Evolutionary conservation across 352 stramenopile species (phyloP).

Genomic region (Phytophthora gonapodyides): DNA sequence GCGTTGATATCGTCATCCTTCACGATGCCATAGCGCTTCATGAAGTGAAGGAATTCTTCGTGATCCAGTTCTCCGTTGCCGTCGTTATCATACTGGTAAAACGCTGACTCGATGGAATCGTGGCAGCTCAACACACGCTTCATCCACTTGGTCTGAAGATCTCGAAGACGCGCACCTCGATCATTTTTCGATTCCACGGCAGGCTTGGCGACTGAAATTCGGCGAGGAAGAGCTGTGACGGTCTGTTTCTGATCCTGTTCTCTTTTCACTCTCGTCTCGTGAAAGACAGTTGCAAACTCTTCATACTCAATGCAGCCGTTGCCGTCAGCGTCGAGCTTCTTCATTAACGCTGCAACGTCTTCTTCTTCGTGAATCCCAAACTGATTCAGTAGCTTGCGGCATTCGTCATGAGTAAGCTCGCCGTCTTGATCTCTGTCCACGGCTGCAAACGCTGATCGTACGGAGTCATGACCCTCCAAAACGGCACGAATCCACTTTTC

Average conservation of each 20-base stretch:
- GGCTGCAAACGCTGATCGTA: constrained; percentile 43
- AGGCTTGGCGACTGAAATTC: constrained; percentile 12
- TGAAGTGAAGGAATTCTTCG: constrained; percentile 64
- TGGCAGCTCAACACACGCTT: constrained; percentile 62
- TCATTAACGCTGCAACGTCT: constrained; percentile 51
- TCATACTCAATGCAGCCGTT: constrained; percentile 63
- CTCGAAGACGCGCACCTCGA: constrained; percentile 38
- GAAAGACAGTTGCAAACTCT: constrained; percentile 69
- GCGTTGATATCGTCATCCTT: constrained; percentile 57
- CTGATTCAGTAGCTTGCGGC: constrained; percentile 47
- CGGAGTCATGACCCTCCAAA: constrained; percentile 34
- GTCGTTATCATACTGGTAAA: constrained; percentile 68
- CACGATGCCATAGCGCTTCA: constrained; percentile 75
- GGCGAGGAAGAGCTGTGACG: not conserved
- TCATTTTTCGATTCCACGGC: constrained; percentile 34
- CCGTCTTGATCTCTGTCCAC: constrained; percentile 56
- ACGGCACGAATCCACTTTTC: constrained; percentile 56
- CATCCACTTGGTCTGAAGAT: constrained; percentile 70
- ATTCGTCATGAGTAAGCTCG: constrained; percentile 51
- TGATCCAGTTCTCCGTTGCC: constrained; percentile 56
- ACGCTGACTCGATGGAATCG: constrained; percentile 58
- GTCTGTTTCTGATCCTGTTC: constrained; percentile 3
- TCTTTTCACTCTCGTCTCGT: constrained; percentile 35
- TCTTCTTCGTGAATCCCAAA: constrained; percentile 51
- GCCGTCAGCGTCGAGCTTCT: constrained; percentile 47